Conservation (phyloP, 495 filamentous ascomycete species). For the Talaromyces adpressus region DNA sequence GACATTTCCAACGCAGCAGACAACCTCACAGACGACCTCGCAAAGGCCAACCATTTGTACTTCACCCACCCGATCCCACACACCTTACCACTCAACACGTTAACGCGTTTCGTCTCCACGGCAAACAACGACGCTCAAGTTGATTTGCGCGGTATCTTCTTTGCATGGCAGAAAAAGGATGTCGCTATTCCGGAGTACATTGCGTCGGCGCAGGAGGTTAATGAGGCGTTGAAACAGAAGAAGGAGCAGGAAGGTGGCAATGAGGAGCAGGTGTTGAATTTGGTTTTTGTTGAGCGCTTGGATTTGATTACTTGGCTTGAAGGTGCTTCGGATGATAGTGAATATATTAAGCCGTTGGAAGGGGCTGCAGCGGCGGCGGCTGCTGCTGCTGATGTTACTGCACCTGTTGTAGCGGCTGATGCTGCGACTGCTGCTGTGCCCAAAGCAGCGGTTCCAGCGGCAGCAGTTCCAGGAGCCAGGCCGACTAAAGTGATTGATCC, state of each 20-base stretch:
- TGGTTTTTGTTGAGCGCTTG: constrained; percentile 82
- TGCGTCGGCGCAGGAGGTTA: constrained; percentile 68
- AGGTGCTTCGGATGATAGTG: constrained; percentile 78
- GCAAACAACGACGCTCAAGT: constrained; percentile 54
- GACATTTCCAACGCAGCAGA: constrained; percentile 39
- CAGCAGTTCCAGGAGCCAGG: constrained; percentile 38
- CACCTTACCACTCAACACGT: constrained; percentile 62
- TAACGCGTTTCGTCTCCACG: constrained; percentile 77
- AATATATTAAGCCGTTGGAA: constrained; percentile 81
- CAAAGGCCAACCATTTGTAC: constrained; percentile 72
- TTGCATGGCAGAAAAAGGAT: constrained; percentile 90
- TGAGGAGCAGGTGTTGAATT: constrained; percentile 22
- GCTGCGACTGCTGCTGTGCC: constrained; percentile 36
- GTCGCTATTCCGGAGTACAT: constrained; percentile 84
- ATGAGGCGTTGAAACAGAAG: constrained; percentile 62
- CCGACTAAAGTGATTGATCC: constrained; percentile 65
- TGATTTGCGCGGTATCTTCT: constrained; percentile 89
- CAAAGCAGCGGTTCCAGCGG: constrained; percentile 39
- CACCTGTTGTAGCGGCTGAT: constrained; percentile 25
- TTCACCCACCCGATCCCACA: constrained; percentile 60
- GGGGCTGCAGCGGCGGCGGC: constrained; percentile 37
- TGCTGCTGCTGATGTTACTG: constrained; percentile 24
- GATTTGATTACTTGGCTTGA: constrained; percentile 91
- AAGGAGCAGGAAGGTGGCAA: constrained; percentile 12
- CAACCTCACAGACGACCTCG: constrained; percentile 48